These are phyloP conservation scores for Zygnema cylindricum DNA, from an alignment of 139 green algal species.

Conservation along the genomic window DNA sequence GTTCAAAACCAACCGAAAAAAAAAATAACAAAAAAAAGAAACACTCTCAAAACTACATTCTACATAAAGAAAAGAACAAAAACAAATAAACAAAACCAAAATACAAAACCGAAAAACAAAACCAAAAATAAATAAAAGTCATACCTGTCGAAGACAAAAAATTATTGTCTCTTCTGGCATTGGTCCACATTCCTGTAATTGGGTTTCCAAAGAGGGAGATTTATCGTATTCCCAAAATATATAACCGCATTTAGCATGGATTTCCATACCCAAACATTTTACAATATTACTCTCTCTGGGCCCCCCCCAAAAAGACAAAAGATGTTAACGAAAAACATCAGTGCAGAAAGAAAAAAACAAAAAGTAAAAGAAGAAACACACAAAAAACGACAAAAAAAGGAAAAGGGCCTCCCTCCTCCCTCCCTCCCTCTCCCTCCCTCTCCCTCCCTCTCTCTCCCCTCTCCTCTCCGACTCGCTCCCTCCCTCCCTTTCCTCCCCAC, in stretches of 20 bases:
- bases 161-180: constrained; percentile 28
- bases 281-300: background rate
- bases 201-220: background rate
- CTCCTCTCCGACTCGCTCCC: too few species aligned
- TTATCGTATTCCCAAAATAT: background rate
- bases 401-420: constrained; percentile 8
- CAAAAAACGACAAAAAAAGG: too few species aligned
- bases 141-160: constrained; percentile 37
- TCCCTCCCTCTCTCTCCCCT: background rate
- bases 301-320: background rate
- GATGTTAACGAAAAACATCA: too few species aligned
- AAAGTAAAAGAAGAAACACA: too few species aligned
- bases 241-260: constrained; percentile 3
- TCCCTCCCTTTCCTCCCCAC: too few species aligned
- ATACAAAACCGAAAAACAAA: background rate
- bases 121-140: background rate
- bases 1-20: background rate
- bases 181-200: constrained; percentile 15
- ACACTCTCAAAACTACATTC: background rate
- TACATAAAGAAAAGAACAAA: background rate
- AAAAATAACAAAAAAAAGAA: background rate
- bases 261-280: background rate
- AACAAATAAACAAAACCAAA: background rate
- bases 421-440: constrained; percentile 11
- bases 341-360: too few species aligned